A percentile compares a stretch with the other conserved stretches of the same genome.
Conservation (phyloP, 2,329 filamentous ascomycete genomes). For the Fusarium sp. region DNA sequence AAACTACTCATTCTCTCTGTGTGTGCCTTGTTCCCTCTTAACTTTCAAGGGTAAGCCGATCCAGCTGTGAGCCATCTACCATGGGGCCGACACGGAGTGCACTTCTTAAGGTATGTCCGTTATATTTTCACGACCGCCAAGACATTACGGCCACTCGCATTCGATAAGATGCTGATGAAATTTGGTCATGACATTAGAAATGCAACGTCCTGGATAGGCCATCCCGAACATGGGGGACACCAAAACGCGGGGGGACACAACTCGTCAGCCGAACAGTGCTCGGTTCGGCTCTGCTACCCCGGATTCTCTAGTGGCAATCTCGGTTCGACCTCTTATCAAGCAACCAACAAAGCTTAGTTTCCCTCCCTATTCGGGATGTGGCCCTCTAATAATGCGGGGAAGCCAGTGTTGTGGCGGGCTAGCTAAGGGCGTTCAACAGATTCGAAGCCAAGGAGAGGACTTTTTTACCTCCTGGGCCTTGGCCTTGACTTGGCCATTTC, state of each 20-base stretch:
- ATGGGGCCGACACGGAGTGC: not conserved
- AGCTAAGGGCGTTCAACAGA: not conserved
- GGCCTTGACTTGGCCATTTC: not conserved
- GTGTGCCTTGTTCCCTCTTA: not conserved
- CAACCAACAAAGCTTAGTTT: slow-evolving; percentile 12
- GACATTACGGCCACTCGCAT: not conserved
- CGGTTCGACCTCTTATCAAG: slow-evolving; percentile 18
- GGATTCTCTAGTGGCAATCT: slow-evolving; percentile 10
- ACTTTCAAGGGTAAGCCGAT: not conserved
- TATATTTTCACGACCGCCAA: not conserved
- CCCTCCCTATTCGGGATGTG: slow-evolving; percentile 30
- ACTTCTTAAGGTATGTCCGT: not conserved
- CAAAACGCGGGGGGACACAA: not conserved
- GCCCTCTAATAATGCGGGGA: slow-evolving; percentile 11
- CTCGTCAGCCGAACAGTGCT: slow-evolving; percentile 1
- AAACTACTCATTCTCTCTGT: not conserved
- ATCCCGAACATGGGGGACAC: not conserved
- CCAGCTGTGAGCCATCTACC: not conserved
- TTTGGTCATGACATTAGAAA: not conserved
- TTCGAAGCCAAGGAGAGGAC: not conserved
- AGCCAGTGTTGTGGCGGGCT: not conserved
- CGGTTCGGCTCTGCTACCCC: slow-evolving; percentile 30
- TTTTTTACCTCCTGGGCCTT: not conserved
- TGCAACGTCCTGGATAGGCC: not conserved
- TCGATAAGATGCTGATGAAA: not conserved